Evolutionary conservation across 352 stramenopile genomes (phyloP), one percentile per base, ranked within the genome.

Genomic region (Achlya hypogyna): DNA sequence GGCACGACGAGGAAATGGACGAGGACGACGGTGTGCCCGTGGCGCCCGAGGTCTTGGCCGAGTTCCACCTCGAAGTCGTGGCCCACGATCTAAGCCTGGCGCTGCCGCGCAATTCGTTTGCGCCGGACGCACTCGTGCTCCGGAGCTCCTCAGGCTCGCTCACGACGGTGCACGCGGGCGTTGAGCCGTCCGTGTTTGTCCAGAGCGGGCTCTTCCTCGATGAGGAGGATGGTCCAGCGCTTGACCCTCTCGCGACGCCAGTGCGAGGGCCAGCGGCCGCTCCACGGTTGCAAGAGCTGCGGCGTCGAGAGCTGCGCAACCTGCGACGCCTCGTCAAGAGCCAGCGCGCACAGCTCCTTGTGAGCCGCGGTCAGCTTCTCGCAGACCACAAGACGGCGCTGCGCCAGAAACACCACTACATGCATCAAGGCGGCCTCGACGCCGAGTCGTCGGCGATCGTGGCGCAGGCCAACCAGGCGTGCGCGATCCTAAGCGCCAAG

Each of bases 81-180:
- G 83, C 79, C 38, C 89, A 95, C 67, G 86, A 95, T 64, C 63
- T 95, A 66, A 75, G 76, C n/a, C 87, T 92, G 58, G 74, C 76
- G n/a, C 52, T 95, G 1, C 86, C 86, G 22, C 74, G 82, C 53
- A 95, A 71, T 42, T 93, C 86, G 5, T 93, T 91, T 40, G 90
- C 86, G 4, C 71, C 71, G 42, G 84, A 93, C 51, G 78, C 68
- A 51, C 89, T 95, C 29, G 71, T 88, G n/a, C 62, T 93, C 65
- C 77, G 78, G 23, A 90, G 78, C 25, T 91, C 82, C 20, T 92
- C 82, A 63, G 86, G 76, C 28, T 75, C 83, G 0, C 72, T 92
- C 14, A 91, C 82, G 83, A 95, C 79, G 47, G 78, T 82, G 47
- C 73, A 76, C 20, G 73, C 88, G 38, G 76, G 90, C 58, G 71